Evolutionary conservation across 2,329 filamentous ascomycete species (phyloP).

Genomic region (Amauroascus verrucosus): DNA sequence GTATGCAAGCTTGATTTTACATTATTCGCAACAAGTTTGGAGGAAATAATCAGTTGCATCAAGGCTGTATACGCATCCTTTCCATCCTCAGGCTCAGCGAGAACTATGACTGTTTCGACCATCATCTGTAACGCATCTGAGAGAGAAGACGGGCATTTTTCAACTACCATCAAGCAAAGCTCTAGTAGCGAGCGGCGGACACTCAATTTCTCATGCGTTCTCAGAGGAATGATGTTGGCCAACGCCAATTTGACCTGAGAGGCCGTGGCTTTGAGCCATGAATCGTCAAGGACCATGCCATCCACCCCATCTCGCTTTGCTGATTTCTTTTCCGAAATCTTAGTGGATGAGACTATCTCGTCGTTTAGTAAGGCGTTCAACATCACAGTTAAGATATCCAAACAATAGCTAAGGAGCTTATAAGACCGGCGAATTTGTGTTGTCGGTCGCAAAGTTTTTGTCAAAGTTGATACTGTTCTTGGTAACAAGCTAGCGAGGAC

Average conservation of each 20-base stretch:
- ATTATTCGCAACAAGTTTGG: constrained; percentile 50
- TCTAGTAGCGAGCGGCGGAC: constrained; percentile 58
- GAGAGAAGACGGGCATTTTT: constrained; percentile 67
- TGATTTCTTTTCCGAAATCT: constrained; percentile 9
- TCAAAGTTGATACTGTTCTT: constrained; percentile 71
- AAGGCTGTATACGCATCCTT: constrained; percentile 38
- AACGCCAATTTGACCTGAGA: constrained; percentile 76
- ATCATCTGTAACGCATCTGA: constrained; percentile 59
- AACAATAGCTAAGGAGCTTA: constrained; percentile 52
- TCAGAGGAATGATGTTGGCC: constrained; percentile 63
- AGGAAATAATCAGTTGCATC: constrained; percentile 51
- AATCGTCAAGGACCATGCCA: constrained; percentile 36
- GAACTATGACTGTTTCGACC: constrained; percentile 68
- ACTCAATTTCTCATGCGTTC: constrained; percentile 57
- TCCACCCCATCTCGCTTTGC: constrained; percentile 25
- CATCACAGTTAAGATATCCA: constrained; percentile 47
- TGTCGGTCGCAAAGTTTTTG: constrained; percentile 62
- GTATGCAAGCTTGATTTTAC: constrained; percentile 64
- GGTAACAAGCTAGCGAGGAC: constrained; percentile 78
- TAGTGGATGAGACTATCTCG: constrained; percentile 21
- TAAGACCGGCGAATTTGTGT: constrained; percentile 50
- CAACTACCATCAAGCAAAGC: constrained; percentile 64
- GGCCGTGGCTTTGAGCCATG: constrained; percentile 72
- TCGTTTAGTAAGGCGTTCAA: constrained; percentile 41
- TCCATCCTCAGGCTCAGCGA: constrained; percentile 45